Evolutionary conservation across 225 moss, liverwort and hornwort species (phyloP), one percentile per base, ranked within the genome.

Genomic region (Polytrichum formosum): DNA sequence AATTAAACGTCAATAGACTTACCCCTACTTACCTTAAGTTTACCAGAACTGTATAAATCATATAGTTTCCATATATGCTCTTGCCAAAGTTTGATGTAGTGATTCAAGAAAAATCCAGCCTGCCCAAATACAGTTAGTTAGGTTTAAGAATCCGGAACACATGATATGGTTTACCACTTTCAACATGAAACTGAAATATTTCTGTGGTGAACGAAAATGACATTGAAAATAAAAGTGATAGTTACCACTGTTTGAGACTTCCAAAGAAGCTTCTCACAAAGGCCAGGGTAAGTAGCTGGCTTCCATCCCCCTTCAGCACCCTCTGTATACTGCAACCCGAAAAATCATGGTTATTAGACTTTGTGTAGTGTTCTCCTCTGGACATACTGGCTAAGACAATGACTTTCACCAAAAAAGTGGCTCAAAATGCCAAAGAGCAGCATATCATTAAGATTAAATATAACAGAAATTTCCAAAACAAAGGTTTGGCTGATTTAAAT

Each of bases 191-290:
- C 35, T 9, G 8, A 9, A 46, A 13, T 46, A 16, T 16, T 46
- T 13, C 13, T 16, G 46, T 46, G 46, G 46, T 16, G 46, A 46
- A 46, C 2, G 46, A 46, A 37, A 46, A 46, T 16, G 10, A 46
- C 13, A 46, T 2, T 46, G 46, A 46, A 10, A 10, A 37, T 37
- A 35, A 10, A 46, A 13, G 46, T 46, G 46, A 46, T 26, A 78
- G 85, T 53, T 82, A 98, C 98, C 87, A 98, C 85, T 63, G 88
- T 81, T 74, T 94, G 98, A 26, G 98, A 98, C 75, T 98, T 94
- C 77, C 85, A 83, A 6, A 98, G 63, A 30, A 98, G 83, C 74
- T 89, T 90, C 79, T 98, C 98, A 66, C 82, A 79, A 13, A 98
- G 90, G 59, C 92, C 91, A 59, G 92, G 91, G 73, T 98, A 78